Evolutionary conservation across 164 flowering plant genomes (phyloP).

Genomic region (Kalanchoe fedtschenkoi): DNA sequence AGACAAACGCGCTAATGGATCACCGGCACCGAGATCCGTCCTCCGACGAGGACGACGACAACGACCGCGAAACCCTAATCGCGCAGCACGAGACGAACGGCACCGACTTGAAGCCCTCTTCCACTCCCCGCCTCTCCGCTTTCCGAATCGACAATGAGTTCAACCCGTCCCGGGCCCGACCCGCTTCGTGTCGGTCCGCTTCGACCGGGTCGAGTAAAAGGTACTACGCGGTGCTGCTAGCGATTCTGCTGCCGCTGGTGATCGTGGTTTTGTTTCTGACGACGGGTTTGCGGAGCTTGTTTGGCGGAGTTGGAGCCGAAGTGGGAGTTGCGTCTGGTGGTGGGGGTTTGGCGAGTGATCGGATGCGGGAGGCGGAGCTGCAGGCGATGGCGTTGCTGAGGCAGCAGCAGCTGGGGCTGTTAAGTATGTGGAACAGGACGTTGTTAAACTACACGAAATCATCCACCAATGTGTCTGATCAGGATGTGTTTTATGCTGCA

Average conservation of each 20-base stretch:
- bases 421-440: slow-evolving; percentile 53
- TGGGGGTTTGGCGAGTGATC: slow-evolving; percentile 16
- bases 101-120: background rate
- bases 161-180: slow-evolving; percentile 1
- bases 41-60: slow-evolving; percentile 11
- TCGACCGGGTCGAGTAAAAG: background rate
- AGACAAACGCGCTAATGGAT: background rate
- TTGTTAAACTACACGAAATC: background rate
- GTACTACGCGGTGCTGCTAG: slow-evolving; percentile 3
- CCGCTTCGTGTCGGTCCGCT: background rate
- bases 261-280: slow-evolving; percentile 9
- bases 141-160: slow-evolving; percentile 11
- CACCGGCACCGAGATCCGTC: slow-evolving; percentile 6
- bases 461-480: background rate
- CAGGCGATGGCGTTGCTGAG: slow-evolving; percentile 55
- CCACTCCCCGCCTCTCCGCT: background rate
- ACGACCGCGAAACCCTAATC: slow-evolving; percentile 11
- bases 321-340: background rate
- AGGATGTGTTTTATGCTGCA: background rate
- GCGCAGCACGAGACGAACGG: slow-evolving; percentile 12
- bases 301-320: slow-evolving; percentile 9
- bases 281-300: slow-evolving; percentile 24
- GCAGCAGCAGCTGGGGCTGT: slow-evolving; percentile 59
- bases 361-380: slow-evolving; percentile 69
- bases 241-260: slow-evolving; percentile 7